These are phyloP conservation scores for Phytophthora quininea DNA, from an alignment of 352 stramenopile species.

Conservation along the genomic window DNA sequence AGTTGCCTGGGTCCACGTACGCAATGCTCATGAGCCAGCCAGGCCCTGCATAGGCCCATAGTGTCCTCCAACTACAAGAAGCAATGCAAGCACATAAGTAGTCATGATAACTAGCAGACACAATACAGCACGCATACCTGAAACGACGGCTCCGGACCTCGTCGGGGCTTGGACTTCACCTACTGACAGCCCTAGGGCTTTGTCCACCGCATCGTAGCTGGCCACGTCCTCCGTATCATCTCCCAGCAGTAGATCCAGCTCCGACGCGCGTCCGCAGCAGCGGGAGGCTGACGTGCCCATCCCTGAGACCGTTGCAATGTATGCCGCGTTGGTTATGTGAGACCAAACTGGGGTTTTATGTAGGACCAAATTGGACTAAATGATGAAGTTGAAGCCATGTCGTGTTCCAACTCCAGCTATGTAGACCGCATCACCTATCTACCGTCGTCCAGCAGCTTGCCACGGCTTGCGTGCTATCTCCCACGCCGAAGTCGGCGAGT, in stretches of 20 bases:
- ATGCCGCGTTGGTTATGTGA: no score
- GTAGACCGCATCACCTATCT: no score
- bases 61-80: slow-evolving; percentile 59
- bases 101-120: no score
- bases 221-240: slow-evolving; percentile 29
- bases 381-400: no score
- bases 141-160: slow-evolving; percentile 36
- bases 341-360: no score
- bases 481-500: no score
- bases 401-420: no score
- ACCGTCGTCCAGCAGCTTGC: no score
- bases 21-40: slow-evolving; percentile 95
- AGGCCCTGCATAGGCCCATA: slow-evolving; percentile 85
- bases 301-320: no score
- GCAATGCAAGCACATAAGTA: not conserved
- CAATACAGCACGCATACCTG: slow-evolving; percentile 11
- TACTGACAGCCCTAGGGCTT: slow-evolving; percentile 51
- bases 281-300: slow-evolving; percentile 12
- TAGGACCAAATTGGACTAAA: no score
- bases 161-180: slow-evolving; percentile 59
- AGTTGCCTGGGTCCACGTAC: slow-evolving; percentile 96
- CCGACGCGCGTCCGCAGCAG: slow-evolving; percentile 11
- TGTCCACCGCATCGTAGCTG: slow-evolving; percentile 59
- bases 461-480: no score
- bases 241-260: slow-evolving; percentile 40